Evolutionary conservation across 2,329 filamentous ascomycete genomes (phyloP).

Genomic region (Xylaria sp.): DNA sequence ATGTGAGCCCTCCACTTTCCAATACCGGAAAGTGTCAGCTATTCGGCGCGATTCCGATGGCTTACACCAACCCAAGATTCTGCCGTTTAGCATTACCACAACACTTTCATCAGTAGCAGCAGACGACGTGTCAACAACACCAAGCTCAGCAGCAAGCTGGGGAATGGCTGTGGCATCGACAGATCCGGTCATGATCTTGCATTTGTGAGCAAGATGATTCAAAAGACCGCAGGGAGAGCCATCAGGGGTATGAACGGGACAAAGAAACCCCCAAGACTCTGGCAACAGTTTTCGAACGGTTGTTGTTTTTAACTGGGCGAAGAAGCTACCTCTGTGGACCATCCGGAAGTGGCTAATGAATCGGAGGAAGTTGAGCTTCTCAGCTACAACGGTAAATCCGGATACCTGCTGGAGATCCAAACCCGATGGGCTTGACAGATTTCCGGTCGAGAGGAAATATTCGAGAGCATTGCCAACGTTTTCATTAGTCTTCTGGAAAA

Average conservation of each 20-base stretch:
- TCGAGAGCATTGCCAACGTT: slow-evolving; percentile 88
- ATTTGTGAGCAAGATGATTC: slow-evolving; percentile 96
- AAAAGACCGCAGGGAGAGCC: slow-evolving; percentile 93
- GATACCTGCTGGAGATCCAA: slow-evolving; percentile 94
- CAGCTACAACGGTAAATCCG: slow-evolving; percentile 94
- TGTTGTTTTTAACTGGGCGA: slow-evolving; percentile 96
- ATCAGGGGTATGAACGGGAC: slow-evolving; percentile 97
- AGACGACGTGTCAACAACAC: slow-evolving; percentile 79
- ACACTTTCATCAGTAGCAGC: slow-evolving; percentile 86
- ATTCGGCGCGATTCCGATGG: slow-evolving; percentile 85
- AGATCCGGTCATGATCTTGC: slow-evolving; percentile 81
- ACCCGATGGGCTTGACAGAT: slow-evolving; percentile 89
- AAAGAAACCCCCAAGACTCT: slow-evolving; percentile 98
- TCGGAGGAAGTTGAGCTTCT: slow-evolving; percentile 98
- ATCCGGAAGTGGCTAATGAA: slow-evolving; percentile 99
- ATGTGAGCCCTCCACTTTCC: slow-evolving; percentile 92
- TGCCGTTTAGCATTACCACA: slow-evolving; percentile 89
- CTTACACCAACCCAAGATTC: slow-evolving; percentile 88
- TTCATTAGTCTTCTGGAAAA: slow-evolving; percentile 85
- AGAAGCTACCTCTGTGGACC: slow-evolving; percentile 99
- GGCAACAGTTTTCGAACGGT: slow-evolving; percentile 94
- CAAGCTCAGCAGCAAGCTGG: slow-evolving; percentile 79
- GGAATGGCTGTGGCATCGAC: slow-evolving; percentile 81
- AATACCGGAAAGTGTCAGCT: slow-evolving; percentile 87
- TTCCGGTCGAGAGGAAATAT: slow-evolving; percentile 97